Evolutionary conservation across 371 early-diverging fungal genomes (phyloP), one percentile per base, ranked within the genome.

Genomic region (Funneliformis caledonium): DNA sequence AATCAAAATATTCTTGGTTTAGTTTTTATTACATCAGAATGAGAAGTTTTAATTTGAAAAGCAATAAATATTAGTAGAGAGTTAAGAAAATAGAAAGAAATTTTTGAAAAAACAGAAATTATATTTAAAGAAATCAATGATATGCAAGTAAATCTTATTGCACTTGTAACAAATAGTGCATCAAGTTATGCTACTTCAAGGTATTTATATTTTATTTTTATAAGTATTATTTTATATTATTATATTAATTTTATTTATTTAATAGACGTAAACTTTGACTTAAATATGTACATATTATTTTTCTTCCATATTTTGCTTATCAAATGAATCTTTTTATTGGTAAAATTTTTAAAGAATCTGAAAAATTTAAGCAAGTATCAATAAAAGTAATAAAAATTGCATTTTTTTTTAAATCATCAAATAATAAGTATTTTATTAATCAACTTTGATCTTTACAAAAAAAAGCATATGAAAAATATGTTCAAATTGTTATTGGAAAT

Each of bases 231-330:
- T 47, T 37, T 22, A 9, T 45, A 26, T 26, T 47, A 33, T 48
- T 6, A 26, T 52, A 52, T n/a, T 52, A 16, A 19, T 73, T 56
- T 52, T 56, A 60, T 37, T 64, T 12, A 3, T 45, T 76, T 62
- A 62, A 60, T 48, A 61, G 64, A 76, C 12, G 11, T 62, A 22
- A 26, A 2, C 26, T 76, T 52, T 7, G 9, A 76, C n/a, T 76
- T 45, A 52, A 50, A 45, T 43, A 62, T 22, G 12, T 42, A 47
- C 19, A 31, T n/a, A 43, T 62, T 62, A 43, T 12, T 11, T 76
- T 76, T 76, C 14, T 76, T 9, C n/a, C 48, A 62, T 76, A 22
- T 76, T 76, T 43, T 76, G 62, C 47, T 7, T 47, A 76, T 11
- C 64, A 76, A 61, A 50, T 76, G 3, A 76, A 76, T 76, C 43